These are phyloP conservation scores for Canavalia gladiata DNA, from an alignment of 306 rosid genomes.

Conservation along the genomic window DNA sequence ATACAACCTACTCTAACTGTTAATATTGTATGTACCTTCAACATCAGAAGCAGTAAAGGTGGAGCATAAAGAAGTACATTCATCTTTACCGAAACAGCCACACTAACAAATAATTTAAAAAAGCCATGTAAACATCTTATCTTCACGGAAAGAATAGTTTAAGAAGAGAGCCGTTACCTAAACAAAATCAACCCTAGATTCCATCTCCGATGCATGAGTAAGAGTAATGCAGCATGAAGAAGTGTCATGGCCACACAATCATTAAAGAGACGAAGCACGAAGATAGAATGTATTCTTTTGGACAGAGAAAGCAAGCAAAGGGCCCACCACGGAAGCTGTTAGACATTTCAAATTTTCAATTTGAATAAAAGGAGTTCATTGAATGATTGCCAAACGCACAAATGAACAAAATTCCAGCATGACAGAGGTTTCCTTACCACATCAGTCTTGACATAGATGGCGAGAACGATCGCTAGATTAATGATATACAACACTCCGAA, in stretches of 20 bases:
- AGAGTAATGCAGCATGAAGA: constrained; percentile 79
- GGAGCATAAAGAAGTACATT: constrained; percentile 96
- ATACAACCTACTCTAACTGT: constrained; percentile 18
- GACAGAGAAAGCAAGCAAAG: constrained; percentile 82
- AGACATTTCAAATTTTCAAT: constrained; percentile 33
- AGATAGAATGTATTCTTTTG: constrained; percentile 93
- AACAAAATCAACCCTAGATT: constrained; percentile 88
- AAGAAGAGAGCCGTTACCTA: constrained; percentile 63
- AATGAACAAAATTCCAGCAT: background rate
- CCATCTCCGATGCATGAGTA: constrained; percentile 75
- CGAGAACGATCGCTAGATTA: constrained; percentile 76
- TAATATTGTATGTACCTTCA: constrained; percentile 64
- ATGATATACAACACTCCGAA: constrained; percentile 78
- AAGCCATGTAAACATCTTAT: constrained; percentile 41
- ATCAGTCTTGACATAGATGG: constrained; percentile 77
- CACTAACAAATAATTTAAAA: constrained; percentile 60
- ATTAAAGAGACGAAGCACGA: constrained; percentile 89
- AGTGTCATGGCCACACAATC: constrained; percentile 87
- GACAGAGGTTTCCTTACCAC: constrained; percentile 59
- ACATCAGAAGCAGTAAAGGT: constrained; percentile 83
- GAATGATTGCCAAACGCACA: too few species aligned
- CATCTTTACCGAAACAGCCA: constrained; percentile 96
- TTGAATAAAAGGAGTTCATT: background rate
- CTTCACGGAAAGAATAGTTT: background rate
- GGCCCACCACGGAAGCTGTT: constrained; percentile 93